phyloP scores from a whole-genome alignment of 2,329 filamentous ascomycete genomes.

The Phaeosphaeriaceae sp. region DNA sequence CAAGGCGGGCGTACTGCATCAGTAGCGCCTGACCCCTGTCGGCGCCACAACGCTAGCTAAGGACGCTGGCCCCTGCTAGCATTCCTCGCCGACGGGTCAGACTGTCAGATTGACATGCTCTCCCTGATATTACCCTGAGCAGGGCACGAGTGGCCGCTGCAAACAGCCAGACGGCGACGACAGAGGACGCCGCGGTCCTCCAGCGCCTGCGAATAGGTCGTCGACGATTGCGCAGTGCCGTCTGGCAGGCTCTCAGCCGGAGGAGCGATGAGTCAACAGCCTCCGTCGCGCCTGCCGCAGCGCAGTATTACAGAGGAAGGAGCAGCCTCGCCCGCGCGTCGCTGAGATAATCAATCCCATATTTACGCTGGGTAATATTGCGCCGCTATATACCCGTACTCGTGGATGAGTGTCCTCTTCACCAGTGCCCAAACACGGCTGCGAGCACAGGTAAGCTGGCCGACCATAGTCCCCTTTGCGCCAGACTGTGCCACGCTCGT shows the following conservation, averaged over 20 bases:
- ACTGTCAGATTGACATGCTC: constrained; percentile 22
- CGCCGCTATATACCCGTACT: constrained; percentile 31
- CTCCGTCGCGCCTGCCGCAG: constrained; percentile 4
- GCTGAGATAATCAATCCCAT: not conserved
- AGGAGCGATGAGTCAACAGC: not conserved
- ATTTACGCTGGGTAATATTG: constrained; percentile 16
- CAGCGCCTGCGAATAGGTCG: not conserved
- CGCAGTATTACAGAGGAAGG: constrained; percentile 3
- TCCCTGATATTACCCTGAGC: constrained; percentile 20
- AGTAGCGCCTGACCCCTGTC: constrained; percentile 11
- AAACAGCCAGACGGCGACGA: not conserved
- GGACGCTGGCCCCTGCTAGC: constrained; percentile 6
- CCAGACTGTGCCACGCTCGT: not conserved
- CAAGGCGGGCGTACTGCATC: constrained; percentile 15
- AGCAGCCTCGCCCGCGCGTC: not conserved
- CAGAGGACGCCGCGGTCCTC: not conserved
- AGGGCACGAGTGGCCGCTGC: constrained; percentile 11
- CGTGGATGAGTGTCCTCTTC: not conserved
- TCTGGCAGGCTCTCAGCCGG: not conserved
- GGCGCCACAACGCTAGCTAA: constrained; percentile 16
- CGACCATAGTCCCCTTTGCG: constrained; percentile 3
- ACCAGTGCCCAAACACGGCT: not conserved
- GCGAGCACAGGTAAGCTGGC: constrained; percentile 3
- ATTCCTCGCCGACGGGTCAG: constrained; percentile 39
- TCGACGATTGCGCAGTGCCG: not conserved